A percentile compares a stretch with the other conserved stretches of the same genome.
phyloP scores from a whole-genome alignment of 2,329 filamentous ascomycete species.

The Aspergillus hiratsukae region DNA sequence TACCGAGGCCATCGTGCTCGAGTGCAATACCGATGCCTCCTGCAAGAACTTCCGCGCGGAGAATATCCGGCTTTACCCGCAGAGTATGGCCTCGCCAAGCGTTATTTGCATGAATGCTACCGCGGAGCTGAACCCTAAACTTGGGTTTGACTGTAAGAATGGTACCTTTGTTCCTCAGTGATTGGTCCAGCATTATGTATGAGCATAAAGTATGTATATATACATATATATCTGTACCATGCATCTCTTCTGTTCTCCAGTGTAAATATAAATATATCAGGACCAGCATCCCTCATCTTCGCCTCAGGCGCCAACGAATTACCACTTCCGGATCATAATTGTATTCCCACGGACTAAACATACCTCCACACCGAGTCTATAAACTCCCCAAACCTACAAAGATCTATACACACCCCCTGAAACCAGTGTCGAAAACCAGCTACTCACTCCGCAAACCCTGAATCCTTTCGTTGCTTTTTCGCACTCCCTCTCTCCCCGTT shows the following conservation, averaged over 20 bases:
- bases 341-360: no score
- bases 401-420: background rate
- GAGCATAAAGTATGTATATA: background rate
- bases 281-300: background rate
- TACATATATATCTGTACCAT: background rate
- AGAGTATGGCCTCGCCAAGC: constrained; percentile 23
- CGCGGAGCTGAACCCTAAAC: constrained; percentile 28
- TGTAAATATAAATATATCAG: background rate
- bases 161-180: constrained; percentile 23
- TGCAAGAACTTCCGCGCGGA: constrained; percentile 34
- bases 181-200: background rate
- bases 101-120: constrained; percentile 36
- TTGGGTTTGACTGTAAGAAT: constrained; percentile 35
- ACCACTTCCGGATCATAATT: no score
- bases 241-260: background rate
- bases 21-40: constrained; percentile 39
- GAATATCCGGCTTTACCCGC: constrained; percentile 32
- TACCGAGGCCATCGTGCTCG: constrained; percentile 40
- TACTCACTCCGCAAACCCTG: background rate
- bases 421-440: background rate
- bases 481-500: background rate
- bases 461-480: background rate
- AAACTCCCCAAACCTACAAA: background rate
- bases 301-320: background rate
- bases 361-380: background rate